Percentiles rank a stretch among this genome's conserved stretches.
These are phyloP conservation scores for Hyaloperonospora brassicae DNA, from an alignment of 352 stramenopile genomes.

Conservation along the genomic window DNA sequence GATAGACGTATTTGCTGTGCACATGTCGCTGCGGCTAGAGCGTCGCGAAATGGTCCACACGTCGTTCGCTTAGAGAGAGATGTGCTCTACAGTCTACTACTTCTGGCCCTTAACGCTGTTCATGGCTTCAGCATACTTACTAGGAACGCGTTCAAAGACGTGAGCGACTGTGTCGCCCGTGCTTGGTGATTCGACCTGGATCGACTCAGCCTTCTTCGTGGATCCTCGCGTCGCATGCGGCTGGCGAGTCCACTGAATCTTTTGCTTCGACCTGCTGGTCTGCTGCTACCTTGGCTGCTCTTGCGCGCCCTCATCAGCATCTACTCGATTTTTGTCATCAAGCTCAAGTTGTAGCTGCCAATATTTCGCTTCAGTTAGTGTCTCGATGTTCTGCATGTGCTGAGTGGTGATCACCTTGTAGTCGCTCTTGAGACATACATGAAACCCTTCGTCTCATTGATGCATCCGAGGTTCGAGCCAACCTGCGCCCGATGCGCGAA, in stretches of 20 bases:
- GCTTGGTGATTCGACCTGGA: neutral
- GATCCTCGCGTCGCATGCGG: neutral
- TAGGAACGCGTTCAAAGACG: too few species aligned
- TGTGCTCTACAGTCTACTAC: too few species aligned
- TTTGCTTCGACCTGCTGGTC: neutral
- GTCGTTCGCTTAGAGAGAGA: neutral
- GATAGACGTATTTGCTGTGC: slow-evolving; percentile 13
- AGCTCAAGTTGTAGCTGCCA: neutral
- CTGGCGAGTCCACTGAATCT: neutral
- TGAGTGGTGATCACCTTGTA: neutral
- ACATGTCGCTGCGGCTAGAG: neutral
- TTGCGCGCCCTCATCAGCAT: neutral
- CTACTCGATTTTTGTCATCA: neutral
- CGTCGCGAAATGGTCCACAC: neutral
- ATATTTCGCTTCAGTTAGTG: neutral
- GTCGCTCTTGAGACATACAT: neutral
- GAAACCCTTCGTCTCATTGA: slow-evolving; percentile 16
- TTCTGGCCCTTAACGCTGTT: too few species aligned
- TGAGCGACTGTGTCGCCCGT: neutral
- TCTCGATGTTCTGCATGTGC: neutral
- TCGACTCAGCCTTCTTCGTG: too few species aligned
- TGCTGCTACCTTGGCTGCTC: neutral
- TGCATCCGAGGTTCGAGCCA: slow-evolving; percentile 9
- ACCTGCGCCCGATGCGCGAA: neutral
- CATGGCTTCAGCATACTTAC: too few species aligned